A percentile compares a stretch with the other conserved stretches of the same genome.
These are phyloP conservation scores for Neopestalotiopsis sp. DNA, from an alignment of 2,329 filamentous ascomycete genomes.

Conservation along the genomic window DNA sequence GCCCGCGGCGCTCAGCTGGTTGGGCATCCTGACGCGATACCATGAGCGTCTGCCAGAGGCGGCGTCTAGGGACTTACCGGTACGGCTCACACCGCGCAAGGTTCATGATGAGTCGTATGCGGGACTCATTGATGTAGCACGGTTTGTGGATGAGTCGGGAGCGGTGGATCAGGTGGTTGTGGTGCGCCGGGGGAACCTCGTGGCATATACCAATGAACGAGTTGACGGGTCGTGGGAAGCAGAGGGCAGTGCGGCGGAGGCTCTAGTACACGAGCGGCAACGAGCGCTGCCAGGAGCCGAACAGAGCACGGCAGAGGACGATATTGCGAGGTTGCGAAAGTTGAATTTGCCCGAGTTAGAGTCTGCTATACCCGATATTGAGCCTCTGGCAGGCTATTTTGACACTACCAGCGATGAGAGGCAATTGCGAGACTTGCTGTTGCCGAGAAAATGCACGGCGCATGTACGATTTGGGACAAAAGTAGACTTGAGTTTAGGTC, in stretches of 20 bases:
- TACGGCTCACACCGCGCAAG: slow-evolving; percentile 45
- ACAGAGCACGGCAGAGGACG: not conserved
- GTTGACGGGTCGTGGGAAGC: slow-evolving; percentile 15
- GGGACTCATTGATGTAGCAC: slow-evolving; percentile 42
- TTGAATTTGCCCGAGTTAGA: not conserved
- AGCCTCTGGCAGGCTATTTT: not conserved
- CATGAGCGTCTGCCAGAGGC: slow-evolving; percentile 41
- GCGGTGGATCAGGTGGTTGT: slow-evolving; percentile 43
- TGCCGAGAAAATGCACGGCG: not conserved
- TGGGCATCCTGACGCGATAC: slow-evolving; percentile 48
- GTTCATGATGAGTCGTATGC: slow-evolving; percentile 53
- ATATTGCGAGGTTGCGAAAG: not conserved
- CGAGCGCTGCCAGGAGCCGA: slow-evolving; percentile 4
- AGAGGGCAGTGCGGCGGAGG: not conserved
- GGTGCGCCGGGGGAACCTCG: slow-evolving; percentile 42
- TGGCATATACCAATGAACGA: slow-evolving; percentile 35
- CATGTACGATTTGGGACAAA: not conserved
- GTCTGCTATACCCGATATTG: slow-evolving; percentile 4
- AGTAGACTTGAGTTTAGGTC: not conserved
- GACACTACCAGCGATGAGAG: not conserved
- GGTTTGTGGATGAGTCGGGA: slow-evolving; percentile 39
- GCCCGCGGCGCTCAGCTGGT: slow-evolving; percentile 43
- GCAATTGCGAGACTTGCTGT: not conserved
- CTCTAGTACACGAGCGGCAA: not conserved
- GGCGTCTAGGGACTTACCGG: slow-evolving; percentile 39